Evolutionary conservation across 306 rosid species (phyloP).

Genomic region (Hippophae tibetana): DNA sequence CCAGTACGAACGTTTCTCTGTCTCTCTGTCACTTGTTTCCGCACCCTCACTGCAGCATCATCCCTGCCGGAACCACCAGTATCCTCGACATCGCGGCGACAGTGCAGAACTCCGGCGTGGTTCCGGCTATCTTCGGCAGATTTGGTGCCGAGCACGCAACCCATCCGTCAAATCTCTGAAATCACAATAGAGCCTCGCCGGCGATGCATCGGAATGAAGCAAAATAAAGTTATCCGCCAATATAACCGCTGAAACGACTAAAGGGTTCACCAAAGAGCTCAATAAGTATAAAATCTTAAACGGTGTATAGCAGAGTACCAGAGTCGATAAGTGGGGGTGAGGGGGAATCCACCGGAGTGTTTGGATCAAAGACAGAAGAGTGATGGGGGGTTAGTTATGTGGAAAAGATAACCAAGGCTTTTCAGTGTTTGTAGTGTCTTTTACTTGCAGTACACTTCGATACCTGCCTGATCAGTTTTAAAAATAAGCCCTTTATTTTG

Average conservation of each 20-base stretch:
- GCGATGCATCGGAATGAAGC: conserved; percentile 28
- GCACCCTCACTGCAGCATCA: conserved; percentile 22
- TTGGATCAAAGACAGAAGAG: background rate
- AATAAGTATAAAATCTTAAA: background rate
- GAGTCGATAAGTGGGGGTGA: conserved; percentile 9
- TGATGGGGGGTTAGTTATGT: background rate
- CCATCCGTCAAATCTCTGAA: conserved; percentile 52
- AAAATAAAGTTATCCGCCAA: background rate
- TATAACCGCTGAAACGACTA: conserved; percentile 1
- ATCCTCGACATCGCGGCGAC: conserved; percentile 20
- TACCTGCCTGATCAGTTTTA: no score
- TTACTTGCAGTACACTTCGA: no score
- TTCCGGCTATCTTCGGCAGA: conserved; percentile 13
- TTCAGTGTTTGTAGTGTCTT: no score
- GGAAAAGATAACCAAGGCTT: no score
- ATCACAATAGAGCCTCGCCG: conserved; percentile 5
- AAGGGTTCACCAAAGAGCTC: background rate
- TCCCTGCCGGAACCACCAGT: conserved; percentile 14
- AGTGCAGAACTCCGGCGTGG: conserved; percentile 12
- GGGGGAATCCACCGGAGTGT: conserved; percentile 14
- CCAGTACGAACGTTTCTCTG: conserved; percentile 30
- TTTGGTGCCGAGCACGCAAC: conserved; percentile 66
- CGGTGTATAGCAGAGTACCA: background rate
- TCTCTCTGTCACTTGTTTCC: conserved; percentile 15
- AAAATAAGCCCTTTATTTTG: no score